Evolutionary conservation across 2,329 filamentous ascomycete genomes (phyloP), one percentile per base, ranked within the genome.

Genomic region (Pseudocercospora eumusae): DNA sequence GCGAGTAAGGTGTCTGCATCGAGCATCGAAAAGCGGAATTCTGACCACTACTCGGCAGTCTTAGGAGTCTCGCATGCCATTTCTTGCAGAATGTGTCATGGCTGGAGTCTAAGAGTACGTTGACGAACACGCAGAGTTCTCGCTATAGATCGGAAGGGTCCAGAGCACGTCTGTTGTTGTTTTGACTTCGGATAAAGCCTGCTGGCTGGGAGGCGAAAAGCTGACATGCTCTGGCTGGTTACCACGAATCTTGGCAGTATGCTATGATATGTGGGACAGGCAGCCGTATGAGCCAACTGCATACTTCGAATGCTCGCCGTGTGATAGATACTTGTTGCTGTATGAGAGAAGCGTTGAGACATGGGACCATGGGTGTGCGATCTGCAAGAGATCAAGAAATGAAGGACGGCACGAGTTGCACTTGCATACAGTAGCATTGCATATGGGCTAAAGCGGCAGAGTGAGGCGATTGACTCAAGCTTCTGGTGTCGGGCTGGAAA

Each of bases 51-150:
- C 45, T 50, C 45, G 45, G 45, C 45, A 50, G 18, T 23, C 13
- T 23, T 23, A n/a, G 45, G 10, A 27, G 45, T 23, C 20, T 20
- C n/a, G n/a, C 9, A 45, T 21, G 20, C 42, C 21, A 45, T 45
- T 45, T 45, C 18, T 42, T 23, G 45, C 45, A 50, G 27, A 50
- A 50, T 21, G 45, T 50, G 45, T 50, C 45, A 21, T 50, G 45
- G 45, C 45, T 50, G 45, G 45, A 50, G 45, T 50, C 23, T 50
- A 27, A 55, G 42, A n/a, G 52, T 31, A 55, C 27, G 52, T 36
- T 54, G 52, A 54, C 23, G 52, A 54, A 23, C 52, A 54, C 15
- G 15, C 13, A 13, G 23, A 50, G 20, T 50, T 50, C 21, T 7
- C 8, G 8, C 45, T 45, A 21, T 50, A 21, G 45, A 50, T 50